phyloP scores from a whole-genome alignment of 768 basidiomycete species.

The Pulveroboletus sp. region DNA sequence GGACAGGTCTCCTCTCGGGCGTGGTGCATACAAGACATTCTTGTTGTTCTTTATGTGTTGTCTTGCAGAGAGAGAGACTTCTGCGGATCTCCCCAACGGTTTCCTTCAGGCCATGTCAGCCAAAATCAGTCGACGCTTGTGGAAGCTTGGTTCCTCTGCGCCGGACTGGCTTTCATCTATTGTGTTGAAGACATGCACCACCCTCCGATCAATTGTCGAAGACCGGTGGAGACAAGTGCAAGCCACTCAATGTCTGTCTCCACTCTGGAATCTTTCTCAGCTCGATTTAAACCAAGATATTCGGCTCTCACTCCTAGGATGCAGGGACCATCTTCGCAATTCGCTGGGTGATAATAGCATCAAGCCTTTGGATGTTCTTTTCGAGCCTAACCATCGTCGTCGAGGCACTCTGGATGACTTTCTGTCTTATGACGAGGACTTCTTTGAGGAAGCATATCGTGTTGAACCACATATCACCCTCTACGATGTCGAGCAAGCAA shows the following conservation, averaged over 20 bases:
- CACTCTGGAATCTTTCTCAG: slow-evolving; percentile 27
- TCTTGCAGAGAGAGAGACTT: slow-evolving; percentile 21
- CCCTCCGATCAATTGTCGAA: slow-evolving; percentile 22
- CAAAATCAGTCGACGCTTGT: slow-evolving; percentile 24
- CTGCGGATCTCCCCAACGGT: slow-evolving; percentile 18
- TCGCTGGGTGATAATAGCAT: slow-evolving; percentile 1
- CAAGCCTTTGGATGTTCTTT: slow-evolving; percentile 2
- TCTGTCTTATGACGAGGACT: slow-evolving; percentile 4
- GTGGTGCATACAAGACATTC: no score
- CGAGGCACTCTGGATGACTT: slow-evolving; percentile 15
- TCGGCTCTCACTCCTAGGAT: slow-evolving; percentile 30
- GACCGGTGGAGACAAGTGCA: slow-evolving; percentile 35
- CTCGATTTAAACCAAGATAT: slow-evolving; percentile 32
- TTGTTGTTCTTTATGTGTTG: slow-evolving; percentile 2
- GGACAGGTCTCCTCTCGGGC: no score
- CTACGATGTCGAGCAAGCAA: slow-evolving; percentile 36
- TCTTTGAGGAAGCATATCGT: slow-evolving; percentile 16
- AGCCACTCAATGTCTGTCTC: slow-evolving; percentile 18
- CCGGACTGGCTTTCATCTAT: slow-evolving; percentile 35
- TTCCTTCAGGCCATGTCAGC: slow-evolving; percentile 27
- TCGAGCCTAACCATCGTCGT: background rate
- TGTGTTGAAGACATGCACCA: slow-evolving; percentile 34
- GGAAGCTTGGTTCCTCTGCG: slow-evolving; percentile 1
- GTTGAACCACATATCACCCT: slow-evolving; percentile 21
- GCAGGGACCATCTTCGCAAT: slow-evolving; percentile 32